Evolutionary conservation across 1,284 basidiomycete genomes (phyloP).

Genomic region (Peniophora sp.): DNA sequence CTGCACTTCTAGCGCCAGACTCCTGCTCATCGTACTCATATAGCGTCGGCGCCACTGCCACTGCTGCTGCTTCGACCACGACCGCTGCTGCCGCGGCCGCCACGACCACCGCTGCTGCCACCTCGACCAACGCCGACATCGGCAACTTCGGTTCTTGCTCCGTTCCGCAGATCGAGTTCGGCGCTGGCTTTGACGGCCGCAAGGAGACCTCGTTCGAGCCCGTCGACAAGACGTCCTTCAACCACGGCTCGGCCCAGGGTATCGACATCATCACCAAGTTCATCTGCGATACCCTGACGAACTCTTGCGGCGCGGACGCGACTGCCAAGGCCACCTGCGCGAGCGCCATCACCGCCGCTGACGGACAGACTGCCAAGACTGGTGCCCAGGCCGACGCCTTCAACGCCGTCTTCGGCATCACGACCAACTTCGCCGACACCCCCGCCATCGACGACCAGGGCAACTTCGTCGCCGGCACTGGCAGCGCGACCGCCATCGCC

Average conservation of each 20-base stretch:
- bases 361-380: constrained; percentile 30
- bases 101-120: constrained; percentile 3
- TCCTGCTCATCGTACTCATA: no score
- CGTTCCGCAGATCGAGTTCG: constrained; percentile 46
- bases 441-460: background rate
- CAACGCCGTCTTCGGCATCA: constrained; percentile 38
- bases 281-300: constrained; percentile 45
- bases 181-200: constrained; percentile 38
- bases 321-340: constrained; percentile 44
- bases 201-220: constrained; percentile 50
- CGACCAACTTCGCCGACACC: constrained; percentile 17
- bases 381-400: constrained; percentile 48
- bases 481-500: background rate
- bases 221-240: constrained; percentile 34
- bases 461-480: constrained; percentile 2
- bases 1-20: no score
- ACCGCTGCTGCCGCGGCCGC: constrained; percentile 8
- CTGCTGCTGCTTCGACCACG: constrained; percentile 10
- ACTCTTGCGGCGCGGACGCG: constrained; percentile 42
- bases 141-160: constrained; percentile 39
- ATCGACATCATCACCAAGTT: constrained; percentile 45
- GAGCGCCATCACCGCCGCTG: constrained; percentile 32
- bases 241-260: constrained; percentile 45
- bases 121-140: constrained; percentile 8
- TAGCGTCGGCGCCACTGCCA: constrained; percentile 4